Base-by-base conservation (phyloP, 192 early-diverging fungal species). In the Borealophlyctis nickersoniae region DNA sequence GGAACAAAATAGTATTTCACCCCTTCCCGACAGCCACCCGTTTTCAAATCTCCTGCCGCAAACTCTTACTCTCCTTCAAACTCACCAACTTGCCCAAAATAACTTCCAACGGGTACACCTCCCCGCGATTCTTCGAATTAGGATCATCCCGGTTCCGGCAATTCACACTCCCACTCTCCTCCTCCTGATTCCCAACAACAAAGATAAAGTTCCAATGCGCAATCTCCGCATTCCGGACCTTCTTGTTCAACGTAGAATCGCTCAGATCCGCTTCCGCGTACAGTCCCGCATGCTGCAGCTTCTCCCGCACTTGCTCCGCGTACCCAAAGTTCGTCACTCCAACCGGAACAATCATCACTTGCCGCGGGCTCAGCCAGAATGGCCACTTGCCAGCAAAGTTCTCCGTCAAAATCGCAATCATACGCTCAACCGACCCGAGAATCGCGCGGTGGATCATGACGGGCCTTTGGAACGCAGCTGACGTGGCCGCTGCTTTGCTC, bases 401-500 rank as follows among this genome's bases (percentile, higher is more conserved):
- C 82, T 99, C 96, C 22, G 87, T 95, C 63, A 99, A 77, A 73
- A 99, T 96, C 26, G 89, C 96, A 78, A 92, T 87, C 85, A 92
- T 86, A 56, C 96, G 89, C 78, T 99, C 96, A 29, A 99, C 81
- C n/a, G 90, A 92, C 28, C 96, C 96, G 50, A 99, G 82, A 62
- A 99, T 88, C 13, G 96, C 95, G 56, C 96, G 94, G 73, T 99
- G 96, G 63, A 99, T 99, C 77, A 99, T 99, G 28, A 99, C 89
- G 32, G 96, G 96, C 13, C 94, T 89, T 77, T 89, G 71, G 69
- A 79, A 76, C 58, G 73, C 80, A 36, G 63, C 59, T 52, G 63
- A 52, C n/a, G n/a, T 55, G 69, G 60, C 70, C 72, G 73, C 27
- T 63, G 71, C 54, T 60, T 63, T 48, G 23, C 62, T 50, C 52